Conservation (phyloP, 208 protist genomes). For the Acanthamoeba polyphaga region DNA sequence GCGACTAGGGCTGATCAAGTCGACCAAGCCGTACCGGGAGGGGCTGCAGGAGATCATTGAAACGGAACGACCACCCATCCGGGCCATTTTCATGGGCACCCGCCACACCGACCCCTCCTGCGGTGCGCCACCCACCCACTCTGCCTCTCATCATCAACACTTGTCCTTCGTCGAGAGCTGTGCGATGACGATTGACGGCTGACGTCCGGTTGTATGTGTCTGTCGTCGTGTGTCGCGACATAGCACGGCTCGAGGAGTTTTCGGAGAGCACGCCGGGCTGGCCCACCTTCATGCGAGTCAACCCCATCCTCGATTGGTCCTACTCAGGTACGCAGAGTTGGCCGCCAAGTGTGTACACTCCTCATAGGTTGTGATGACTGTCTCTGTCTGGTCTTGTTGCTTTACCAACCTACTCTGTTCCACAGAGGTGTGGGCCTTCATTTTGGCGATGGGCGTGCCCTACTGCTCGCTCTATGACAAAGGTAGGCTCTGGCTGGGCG, state of each 20-base stretch:
- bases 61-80: conserved; percentile 36
- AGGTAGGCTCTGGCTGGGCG: not conserved
- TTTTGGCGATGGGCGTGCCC: conserved; percentile 73
- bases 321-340: conserved; percentile 45
- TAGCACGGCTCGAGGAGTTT: not conserved
- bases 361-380: too few relatives aligned
- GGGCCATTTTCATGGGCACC: conserved; percentile 80
- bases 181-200: not conserved
- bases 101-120: conserved; percentile 79
- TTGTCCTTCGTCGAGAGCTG: not conserved
- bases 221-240: not conserved
- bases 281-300: conserved; percentile 83
- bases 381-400: not conserved
- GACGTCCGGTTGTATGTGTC: not conserved
- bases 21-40: conserved; percentile 10
- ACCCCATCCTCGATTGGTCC: conserved; percentile 84
- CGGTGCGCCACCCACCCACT: not conserved
- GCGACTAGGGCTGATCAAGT: conserved; percentile 44
- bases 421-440: conserved; percentile 80
- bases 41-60: conserved; percentile 54
- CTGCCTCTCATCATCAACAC: not conserved
- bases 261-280: conserved; percentile 61
- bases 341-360: too few relatives aligned
- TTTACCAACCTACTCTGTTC: too few relatives aligned
- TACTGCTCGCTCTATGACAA: conserved; percentile 83